Conservation (phyloP, 768 basidiomycete species). For the Tricholomella constricta region DNA sequence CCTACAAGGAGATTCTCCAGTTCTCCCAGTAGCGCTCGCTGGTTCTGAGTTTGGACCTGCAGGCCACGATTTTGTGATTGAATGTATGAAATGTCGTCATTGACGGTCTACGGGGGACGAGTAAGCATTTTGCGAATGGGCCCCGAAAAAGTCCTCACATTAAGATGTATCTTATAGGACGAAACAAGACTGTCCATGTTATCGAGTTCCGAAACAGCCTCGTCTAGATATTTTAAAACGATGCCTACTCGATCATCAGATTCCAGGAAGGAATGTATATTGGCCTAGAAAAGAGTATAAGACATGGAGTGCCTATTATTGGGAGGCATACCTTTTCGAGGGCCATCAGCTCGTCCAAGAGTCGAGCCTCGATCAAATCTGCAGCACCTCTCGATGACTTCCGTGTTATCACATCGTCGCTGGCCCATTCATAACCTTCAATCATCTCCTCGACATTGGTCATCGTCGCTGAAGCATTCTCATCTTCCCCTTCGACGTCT, state of each 20-base stretch:
- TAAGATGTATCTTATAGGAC: slow-evolving; percentile 95
- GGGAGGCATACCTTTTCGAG: slow-evolving; percentile 75
- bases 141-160: slow-evolving; percentile 53
- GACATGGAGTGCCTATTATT: slow-evolving; percentile 2
- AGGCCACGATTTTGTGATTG: slow-evolving; percentile 96
- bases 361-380: slow-evolving; percentile 88
- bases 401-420: slow-evolving; percentile 70
- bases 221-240: slow-evolving; percentile 88
- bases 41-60: slow-evolving; percentile 97
- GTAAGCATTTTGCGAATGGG: slow-evolving; percentile 1
- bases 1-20: slow-evolving; percentile 78
- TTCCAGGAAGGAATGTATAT: slow-evolving; percentile 96
- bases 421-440: slow-evolving; percentile 97
- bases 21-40: slow-evolving; percentile 80
- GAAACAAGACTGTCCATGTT: slow-evolving; percentile 87
- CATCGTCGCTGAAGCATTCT: slow-evolving; percentile 79
- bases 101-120: slow-evolving; percentile 67
- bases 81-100: slow-evolving; percentile 93
- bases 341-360: slow-evolving; percentile 89
- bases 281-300: slow-evolving; percentile 59
- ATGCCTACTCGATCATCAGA: slow-evolving; percentile 87
- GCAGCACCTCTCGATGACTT: slow-evolving; percentile 72
- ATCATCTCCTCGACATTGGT: slow-evolving; percentile 97
- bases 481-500: slow-evolving; percentile 65
- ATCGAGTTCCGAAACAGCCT: slow-evolving; percentile 86